These are phyloP conservation scores for Chalara sp. DNA, from an alignment of 2,329 filamentous ascomycete species.

Conservation along the genomic window DNA sequence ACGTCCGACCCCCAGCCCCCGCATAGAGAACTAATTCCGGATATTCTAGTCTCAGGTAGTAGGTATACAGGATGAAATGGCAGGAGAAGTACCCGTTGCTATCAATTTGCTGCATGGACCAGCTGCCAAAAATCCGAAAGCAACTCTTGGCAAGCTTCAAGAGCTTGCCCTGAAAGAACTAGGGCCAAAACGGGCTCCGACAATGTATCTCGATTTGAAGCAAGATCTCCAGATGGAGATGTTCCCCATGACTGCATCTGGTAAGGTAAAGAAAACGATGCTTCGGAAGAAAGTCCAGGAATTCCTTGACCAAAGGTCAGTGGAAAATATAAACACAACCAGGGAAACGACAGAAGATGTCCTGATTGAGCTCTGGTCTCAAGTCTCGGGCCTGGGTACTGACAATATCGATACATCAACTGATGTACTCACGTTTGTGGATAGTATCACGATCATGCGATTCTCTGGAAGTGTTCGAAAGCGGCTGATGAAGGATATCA, in stretches of 20 bases:
- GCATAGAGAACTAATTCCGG: neutral
- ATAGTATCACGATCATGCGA: constrained; percentile 7
- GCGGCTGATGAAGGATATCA: constrained; percentile 2
- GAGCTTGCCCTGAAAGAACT: constrained; percentile 46
- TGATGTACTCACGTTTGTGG: constrained; percentile 7
- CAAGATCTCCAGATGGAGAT: constrained; percentile 76
- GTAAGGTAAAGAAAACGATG: constrained; percentile 95
- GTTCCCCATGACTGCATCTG: constrained; percentile 87
- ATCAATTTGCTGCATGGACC: constrained; percentile 33
- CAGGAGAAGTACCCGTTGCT: constrained; percentile 79
- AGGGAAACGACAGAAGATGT: neutral
- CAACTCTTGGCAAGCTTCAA: constrained; percentile 32
- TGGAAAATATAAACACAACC: neutral
- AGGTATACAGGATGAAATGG: constrained; percentile 70
- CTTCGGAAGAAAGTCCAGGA: constrained; percentile 33
- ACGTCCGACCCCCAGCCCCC: too few species aligned
- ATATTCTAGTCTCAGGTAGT: constrained; percentile 69
- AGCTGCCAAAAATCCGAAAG: constrained; percentile 3
- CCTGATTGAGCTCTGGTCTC: constrained; percentile 5
- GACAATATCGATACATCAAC: constrained; percentile 2
- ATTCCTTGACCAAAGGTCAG: neutral
- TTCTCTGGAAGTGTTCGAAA: constrained; percentile 6
- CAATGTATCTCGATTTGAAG: neutral
- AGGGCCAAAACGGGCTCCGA: constrained; percentile 53
- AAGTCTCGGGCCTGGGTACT: constrained; percentile 4